These are phyloP conservation scores for Macroventuria anomochaeta DNA, from an alignment of 2,329 filamentous ascomycete genomes.

Conservation along the genomic window DNA sequence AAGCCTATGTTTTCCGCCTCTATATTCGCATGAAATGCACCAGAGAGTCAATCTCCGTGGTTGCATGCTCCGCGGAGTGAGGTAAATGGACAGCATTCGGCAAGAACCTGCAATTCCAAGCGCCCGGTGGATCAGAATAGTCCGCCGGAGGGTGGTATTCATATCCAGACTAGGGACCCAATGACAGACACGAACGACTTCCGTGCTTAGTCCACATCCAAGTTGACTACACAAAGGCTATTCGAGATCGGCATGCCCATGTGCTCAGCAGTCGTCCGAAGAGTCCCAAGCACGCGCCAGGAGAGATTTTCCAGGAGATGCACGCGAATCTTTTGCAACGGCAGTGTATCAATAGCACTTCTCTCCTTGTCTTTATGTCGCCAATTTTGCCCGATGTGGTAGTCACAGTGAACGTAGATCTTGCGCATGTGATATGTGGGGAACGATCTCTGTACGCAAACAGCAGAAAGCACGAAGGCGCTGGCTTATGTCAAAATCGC, in stretches of 20 bases:
- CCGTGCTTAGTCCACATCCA: constrained; percentile 6
- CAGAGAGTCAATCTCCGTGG: constrained; percentile 20
- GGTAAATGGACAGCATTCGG: background rate
- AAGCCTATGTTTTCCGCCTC: background rate
- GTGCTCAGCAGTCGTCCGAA: background rate
- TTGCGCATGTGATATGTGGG: constrained; percentile 8
- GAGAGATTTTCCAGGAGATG: constrained; percentile 1
- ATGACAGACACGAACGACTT: constrained; percentile 5
- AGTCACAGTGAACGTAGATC: background rate
- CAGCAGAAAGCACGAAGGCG: constrained; percentile 11
- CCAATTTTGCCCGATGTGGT: background rate
- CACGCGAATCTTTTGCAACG: background rate
- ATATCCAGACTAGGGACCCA: constrained; percentile 13
- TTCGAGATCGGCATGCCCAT: constrained; percentile 10
- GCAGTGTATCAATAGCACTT: background rate
- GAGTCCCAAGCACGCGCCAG: background rate
- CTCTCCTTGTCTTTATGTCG: constrained; percentile 6
- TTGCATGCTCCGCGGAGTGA: constrained; percentile 7
- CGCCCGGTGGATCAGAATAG: constrained; percentile 7
- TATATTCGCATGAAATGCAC: constrained; percentile 6
- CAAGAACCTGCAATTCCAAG: constrained; percentile 5
- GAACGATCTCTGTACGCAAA: constrained; percentile 8
- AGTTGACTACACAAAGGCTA: constrained; percentile 8
- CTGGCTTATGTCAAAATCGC: background rate
- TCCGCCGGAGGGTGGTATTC: background rate